These are phyloP conservation scores for Mycena belliarum DNA, from an alignment of 768 basidiomycete species.

Conservation along the genomic window DNA sequence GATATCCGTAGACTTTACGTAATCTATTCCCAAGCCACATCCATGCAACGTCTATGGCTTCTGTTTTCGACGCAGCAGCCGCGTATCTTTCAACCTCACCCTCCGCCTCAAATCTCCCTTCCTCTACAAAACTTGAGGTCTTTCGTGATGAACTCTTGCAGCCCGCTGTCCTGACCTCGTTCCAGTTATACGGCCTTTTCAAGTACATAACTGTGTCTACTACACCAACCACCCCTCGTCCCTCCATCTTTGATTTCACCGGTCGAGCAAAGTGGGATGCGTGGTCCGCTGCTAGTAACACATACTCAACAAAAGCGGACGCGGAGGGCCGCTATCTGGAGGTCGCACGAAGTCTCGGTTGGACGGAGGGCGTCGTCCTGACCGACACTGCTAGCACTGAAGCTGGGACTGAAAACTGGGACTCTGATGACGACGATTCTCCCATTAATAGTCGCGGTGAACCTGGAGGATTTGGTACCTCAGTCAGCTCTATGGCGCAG, in stretches of 20 bases:
- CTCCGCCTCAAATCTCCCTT: conserved; percentile 56
- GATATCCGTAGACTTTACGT: conserved; percentile 17
- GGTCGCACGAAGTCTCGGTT: conserved; percentile 69
- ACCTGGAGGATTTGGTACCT: conserved; percentile 54
- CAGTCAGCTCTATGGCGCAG: conserved; percentile 61
- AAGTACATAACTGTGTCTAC: conserved; percentile 68
- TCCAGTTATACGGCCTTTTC: conserved; percentile 83
- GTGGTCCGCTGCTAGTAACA: conserved; percentile 58
- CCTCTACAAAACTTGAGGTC: conserved; percentile 77
- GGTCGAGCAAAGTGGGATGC: conserved; percentile 89
- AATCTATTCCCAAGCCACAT: conserved; percentile 1
- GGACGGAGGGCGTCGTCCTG: conserved; percentile 43
- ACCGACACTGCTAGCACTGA: conserved; percentile 9
- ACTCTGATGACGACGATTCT: conserved; percentile 43
- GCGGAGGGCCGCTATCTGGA: conserved; percentile 69
- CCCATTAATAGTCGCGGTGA: conserved; percentile 28
- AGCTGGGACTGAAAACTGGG: conserved; percentile 37
- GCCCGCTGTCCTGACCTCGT: conserved; percentile 39
- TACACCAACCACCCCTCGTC: conserved; percentile 56
- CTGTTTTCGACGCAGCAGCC: conserved; percentile 59
- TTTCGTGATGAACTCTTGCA: conserved; percentile 27
- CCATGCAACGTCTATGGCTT: neutral
- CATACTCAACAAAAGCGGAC: conserved; percentile 43
- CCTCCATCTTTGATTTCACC: conserved; percentile 76
- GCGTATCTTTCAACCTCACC: conserved; percentile 60